Evolutionary conservation across 2,329 filamentous ascomycete genomes (phyloP).

Genomic region (Intubia oerlemansii): DNA sequence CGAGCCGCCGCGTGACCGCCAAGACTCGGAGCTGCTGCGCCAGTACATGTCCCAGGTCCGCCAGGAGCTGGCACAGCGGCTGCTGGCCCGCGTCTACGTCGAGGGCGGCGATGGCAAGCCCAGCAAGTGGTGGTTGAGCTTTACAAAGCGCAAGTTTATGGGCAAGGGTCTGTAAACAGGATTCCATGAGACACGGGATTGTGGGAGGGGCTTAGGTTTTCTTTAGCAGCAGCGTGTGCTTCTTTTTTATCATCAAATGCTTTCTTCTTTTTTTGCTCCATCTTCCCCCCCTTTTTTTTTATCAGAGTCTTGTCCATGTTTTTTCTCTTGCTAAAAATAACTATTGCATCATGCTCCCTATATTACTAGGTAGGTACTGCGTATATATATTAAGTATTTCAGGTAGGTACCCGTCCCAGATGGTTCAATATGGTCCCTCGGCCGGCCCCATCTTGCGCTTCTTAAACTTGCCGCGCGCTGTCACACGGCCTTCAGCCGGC

Average conservation of each 20-base stretch:
- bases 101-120: slow-evolving; percentile 50
- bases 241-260: no score
- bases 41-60: slow-evolving; percentile 85
- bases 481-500: slow-evolving; percentile 58
- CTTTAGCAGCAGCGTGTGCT: no score
- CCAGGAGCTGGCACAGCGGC: slow-evolving; percentile 67
- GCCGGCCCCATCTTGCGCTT: slow-evolving; percentile 30
- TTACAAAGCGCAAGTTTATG: slow-evolving; percentile 99
- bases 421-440: neutral
- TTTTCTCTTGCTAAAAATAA: no score
- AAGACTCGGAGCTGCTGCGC: slow-evolving; percentile 72
- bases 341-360: no score
- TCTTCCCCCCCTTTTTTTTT: neutral
- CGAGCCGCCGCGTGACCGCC: slow-evolving; percentile 66
- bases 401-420: no score
- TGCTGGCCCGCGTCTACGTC: slow-evolving; percentile 73
- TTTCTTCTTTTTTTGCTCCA: neutral
- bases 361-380: no score
- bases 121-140: slow-evolving; percentile 93
- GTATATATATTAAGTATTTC: no score
- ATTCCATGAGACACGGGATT: no score
- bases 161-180: slow-evolving; percentile 55
- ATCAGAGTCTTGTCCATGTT: no score
- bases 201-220: no score
- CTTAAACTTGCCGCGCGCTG: slow-evolving; percentile 63